These are phyloP conservation scores for Claviceps paspali DNA, from an alignment of 2,329 filamentous ascomycete species.

Conservation along the genomic window DNA sequence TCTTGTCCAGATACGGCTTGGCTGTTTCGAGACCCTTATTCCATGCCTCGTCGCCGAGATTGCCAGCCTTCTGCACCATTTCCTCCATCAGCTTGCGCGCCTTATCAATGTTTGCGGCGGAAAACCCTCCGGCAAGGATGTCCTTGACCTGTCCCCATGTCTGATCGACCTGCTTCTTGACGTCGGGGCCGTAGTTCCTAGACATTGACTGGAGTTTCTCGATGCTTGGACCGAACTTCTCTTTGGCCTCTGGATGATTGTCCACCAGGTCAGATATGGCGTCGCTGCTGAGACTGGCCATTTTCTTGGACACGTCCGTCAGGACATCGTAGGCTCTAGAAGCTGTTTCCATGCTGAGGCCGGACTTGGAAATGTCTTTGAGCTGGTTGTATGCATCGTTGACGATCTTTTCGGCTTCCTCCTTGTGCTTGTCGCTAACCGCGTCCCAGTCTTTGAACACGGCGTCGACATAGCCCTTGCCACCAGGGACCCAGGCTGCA, in stretches of 20 bases:
- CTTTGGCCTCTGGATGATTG: constrained; percentile 58
- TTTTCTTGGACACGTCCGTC: constrained; percentile 41
- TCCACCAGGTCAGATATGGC: constrained; percentile 50
- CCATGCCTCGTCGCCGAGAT: constrained; percentile 58
- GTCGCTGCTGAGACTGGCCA: constrained; percentile 47
- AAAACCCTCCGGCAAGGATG: constrained; percentile 46
- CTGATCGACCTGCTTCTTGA: constrained; percentile 60
- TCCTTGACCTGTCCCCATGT: constrained; percentile 54
- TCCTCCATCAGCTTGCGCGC: constrained; percentile 51
- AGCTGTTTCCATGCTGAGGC: constrained; percentile 47
- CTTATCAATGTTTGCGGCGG: constrained; percentile 34
- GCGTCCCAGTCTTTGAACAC: constrained; percentile 58
- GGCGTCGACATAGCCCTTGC: constrained; percentile 49
- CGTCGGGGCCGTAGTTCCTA: constrained; percentile 57
- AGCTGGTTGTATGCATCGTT: constrained; percentile 53
- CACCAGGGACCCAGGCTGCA: constrained; percentile 57
- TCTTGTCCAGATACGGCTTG: constrained; percentile 60
- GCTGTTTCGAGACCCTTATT: constrained; percentile 55
- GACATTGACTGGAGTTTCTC: constrained; percentile 56
- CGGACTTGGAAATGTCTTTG: constrained; percentile 41
- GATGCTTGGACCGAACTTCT: constrained; percentile 53
- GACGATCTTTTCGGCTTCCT: constrained; percentile 56
- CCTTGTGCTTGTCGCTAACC: constrained; percentile 48
- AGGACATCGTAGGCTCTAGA: constrained; percentile 46
- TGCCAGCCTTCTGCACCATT: constrained; percentile 50